These are phyloP conservation scores for Cantharellus cinnabarinus DNA, from an alignment of 768 basidiomycete genomes.

Conservation along the genomic window DNA sequence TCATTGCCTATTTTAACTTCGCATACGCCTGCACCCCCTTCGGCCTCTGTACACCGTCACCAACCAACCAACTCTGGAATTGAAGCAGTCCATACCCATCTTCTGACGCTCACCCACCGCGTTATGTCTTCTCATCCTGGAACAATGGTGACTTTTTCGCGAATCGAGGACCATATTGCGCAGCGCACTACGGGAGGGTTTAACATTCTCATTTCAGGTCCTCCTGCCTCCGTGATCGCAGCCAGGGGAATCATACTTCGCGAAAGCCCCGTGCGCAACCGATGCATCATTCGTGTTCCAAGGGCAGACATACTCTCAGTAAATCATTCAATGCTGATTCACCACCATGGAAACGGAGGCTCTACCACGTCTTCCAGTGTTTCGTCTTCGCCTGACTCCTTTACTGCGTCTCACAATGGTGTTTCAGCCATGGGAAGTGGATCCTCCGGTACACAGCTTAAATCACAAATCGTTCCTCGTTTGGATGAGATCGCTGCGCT, in stretches of 20 bases:
- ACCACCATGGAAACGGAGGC: not conserved
- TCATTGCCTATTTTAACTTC: not conserved
- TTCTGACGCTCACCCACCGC: not conserved
- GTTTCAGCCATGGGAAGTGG: not conserved
- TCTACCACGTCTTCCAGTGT: not conserved
- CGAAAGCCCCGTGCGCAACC: slow-evolving; percentile 75
- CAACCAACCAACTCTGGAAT: not conserved
- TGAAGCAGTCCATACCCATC: not conserved
- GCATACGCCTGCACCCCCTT: not conserved
- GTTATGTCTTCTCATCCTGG: not conserved
- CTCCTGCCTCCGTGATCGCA: slow-evolving; percentile 36
- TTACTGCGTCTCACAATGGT: not conserved
- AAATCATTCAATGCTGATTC: not conserved
- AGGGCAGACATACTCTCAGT: slow-evolving; percentile 64
- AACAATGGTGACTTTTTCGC: not conserved
- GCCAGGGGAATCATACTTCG: slow-evolving; percentile 77
- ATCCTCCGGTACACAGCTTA: slow-evolving; percentile 25
- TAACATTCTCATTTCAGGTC: not conserved
- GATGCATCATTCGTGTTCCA: slow-evolving; percentile 71
- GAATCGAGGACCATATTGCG: not conserved
- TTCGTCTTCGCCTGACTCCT: not conserved
- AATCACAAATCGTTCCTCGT: slow-evolving; percentile 58
- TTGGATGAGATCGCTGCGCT: slow-evolving; percentile 90
- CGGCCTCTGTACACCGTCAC: not conserved
- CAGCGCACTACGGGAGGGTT: not conserved